Evolutionary conservation across 768 basidiomycete genomes (phyloP), one percentile per base, ranked within the genome.

Genomic region (Lactifluus rugatus): DNA sequence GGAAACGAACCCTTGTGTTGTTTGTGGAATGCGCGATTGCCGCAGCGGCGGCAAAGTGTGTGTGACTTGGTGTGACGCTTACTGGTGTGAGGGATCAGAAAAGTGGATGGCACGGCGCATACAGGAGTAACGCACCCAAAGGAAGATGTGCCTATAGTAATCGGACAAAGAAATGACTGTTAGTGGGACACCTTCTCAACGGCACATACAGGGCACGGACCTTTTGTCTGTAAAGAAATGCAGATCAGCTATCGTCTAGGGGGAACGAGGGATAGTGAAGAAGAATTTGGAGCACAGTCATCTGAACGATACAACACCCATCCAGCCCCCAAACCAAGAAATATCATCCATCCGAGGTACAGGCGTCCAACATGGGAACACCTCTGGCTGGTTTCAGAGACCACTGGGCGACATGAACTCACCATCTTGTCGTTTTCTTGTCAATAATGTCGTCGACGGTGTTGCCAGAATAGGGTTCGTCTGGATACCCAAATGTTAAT

Each of bases 41-140:
- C 93, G 76, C 96, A 99, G 67, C 96, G 89, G 72, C 93, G 82
- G 83, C 96, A 99, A 68, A 97, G 85, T 57, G 92, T 93, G 81
- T 95, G 93, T 64, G 90, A 84, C 79, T 95, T 96, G 66, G 90
- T 89, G 83, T 94, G 93, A 72, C 92, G 81, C 81, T 94, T 94
- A 89, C 93, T 92, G 72, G 63, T 31, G 48, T 56, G 52, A 48
- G 52, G 21, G 10, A 57, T 56, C 34, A 36, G 46, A 60, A 21
- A 45, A 49, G 45, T n/a, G 13, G 42, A 23, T 17, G 19, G 39
- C 0, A 47, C 41, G 42, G n/a, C 13, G 5, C 17, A 44, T 32
- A 42, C 21, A 48, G 52, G 46, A 17, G 31, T 14, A 48, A 85
- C 89, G 72, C 70, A 92, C 89, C 88, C 89, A 73, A 94, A 94